Base-by-base conservation (phyloP, 805 yeast species). In the Suhomyces pyralidae region DNA sequence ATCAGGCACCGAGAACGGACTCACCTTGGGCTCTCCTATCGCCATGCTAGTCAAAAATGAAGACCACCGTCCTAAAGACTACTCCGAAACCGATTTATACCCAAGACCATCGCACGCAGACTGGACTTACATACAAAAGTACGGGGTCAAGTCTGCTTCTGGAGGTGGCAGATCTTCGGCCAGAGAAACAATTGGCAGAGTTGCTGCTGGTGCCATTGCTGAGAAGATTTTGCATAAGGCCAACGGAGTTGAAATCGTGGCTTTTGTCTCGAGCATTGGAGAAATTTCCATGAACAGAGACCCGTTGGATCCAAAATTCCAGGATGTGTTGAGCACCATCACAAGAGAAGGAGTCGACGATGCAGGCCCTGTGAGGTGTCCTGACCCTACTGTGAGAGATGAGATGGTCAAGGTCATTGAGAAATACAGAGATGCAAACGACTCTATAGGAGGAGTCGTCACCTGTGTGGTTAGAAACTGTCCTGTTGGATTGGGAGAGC, bases 41-140 rank as follows among this genome's bases (percentile, higher is more conserved):
- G 97, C 89, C 9, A 90, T 94, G 97, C 66, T 92, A 52, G 96
- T 94, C 20, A 80, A 80, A 64, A 94, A 94, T 70, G 91, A 94
- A 75, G 99, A 94, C 74, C 99, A 94, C 69, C 83, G 98, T 67
- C 99, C 99, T 10, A 84, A 90, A 59, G 99, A 94, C 72, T 94
- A 94, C 79, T 81, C 89, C 24, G 98, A 93, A 65, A 94, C 96
- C 71, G 98, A 92, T 68, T 79, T 87, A 59, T 94, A 84, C 76
- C 99, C 99, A 61, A 85, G 99, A 72, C 99, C 99, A 25, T 89
- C 97, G 28, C 99, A 94, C 71, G 98, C 99, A 17, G 99, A 94
- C 72, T 91, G 80, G 80, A 94, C 99, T 20, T 94, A 94, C 73
- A 77, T 89, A 65, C 78, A 81, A 58, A 94, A 94, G 73, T 94